Evolutionary conservation across 2,329 filamentous ascomycete species (phyloP).

Genomic region (Aspergillus brunneoviolaceus): DNA sequence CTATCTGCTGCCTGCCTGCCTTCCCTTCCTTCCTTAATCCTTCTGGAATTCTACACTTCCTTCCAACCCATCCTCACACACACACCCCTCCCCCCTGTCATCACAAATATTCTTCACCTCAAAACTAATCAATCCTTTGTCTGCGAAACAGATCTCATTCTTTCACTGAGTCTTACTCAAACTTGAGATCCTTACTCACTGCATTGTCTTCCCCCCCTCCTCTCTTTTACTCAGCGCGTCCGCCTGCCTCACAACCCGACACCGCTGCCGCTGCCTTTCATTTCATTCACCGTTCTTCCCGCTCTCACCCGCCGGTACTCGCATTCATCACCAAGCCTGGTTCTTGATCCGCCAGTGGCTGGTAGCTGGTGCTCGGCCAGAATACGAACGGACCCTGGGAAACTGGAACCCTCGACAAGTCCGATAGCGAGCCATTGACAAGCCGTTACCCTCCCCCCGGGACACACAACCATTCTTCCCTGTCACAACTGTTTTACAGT

Average conservation of each 20-base stretch:
- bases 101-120: constrained; percentile 3
- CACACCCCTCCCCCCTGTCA: constrained; percentile 1
- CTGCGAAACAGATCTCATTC: constrained; percentile 13
- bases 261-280: constrained; percentile 4
- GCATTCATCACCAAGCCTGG: constrained; percentile 5
- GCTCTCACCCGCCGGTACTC: constrained; percentile 16
- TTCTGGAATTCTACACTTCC: constrained; percentile 3
- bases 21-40: constrained; percentile 1
- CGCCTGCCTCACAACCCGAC: constrained; percentile 5
- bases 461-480: background rate
- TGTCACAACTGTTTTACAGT: constrained; percentile 10
- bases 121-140: constrained; percentile 16
- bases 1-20: background rate
- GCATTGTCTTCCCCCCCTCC: background rate
- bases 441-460: background rate
- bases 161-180: constrained; percentile 5
- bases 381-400: constrained; percentile 2
- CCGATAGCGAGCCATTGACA: background rate
- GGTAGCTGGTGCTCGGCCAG: background rate
- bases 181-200: background rate
- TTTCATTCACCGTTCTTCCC: constrained; percentile 6
- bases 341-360: constrained; percentile 12
- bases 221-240: background rate
- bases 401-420: background rate
- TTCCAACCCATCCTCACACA: background rate